Percentiles rank a stretch among this genome's conserved stretches.
phyloP scores from a whole-genome alignment of 768 basidiomycete species.

The Sistotremastrum suecicum region DNA sequence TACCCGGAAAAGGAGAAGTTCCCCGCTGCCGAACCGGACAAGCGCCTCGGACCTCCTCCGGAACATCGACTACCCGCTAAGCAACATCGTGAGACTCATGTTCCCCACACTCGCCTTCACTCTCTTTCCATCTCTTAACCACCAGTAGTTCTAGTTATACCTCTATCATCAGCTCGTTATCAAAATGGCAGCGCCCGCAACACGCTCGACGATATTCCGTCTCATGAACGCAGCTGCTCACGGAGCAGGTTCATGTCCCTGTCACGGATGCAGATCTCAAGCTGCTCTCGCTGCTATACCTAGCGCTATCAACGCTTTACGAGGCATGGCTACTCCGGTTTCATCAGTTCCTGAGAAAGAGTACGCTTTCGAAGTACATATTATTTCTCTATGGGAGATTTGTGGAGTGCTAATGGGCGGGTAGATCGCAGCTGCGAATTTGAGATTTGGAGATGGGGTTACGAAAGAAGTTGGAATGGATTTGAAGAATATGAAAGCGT shows the following conservation, averaged over 20 bases:
- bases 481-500: constrained; percentile 83
- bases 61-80: too few species aligned
- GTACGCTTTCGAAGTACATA: constrained; percentile 75
- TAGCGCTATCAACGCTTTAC: constrained; percentile 43
- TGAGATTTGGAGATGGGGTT: constrained; percentile 83
- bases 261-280: constrained; percentile 49
- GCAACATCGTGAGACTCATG: too few species aligned
- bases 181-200: constrained; percentile 26
- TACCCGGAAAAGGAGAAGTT: too few species aligned
- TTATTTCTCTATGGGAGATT: neutral
- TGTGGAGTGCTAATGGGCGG: neutral
- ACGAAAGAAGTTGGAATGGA: constrained; percentile 89
- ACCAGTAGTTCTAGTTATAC: neutral
- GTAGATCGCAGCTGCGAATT: constrained; percentile 74
- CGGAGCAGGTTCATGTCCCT: constrained; percentile 47
- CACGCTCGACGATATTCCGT: constrained; percentile 50
- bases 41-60: too few species aligned
- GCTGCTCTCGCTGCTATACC: constrained; percentile 26
- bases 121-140: too few species aligned
- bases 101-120: too few species aligned
- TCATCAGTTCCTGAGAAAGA: constrained; percentile 55
- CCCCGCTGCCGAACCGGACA: too few species aligned
- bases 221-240: constrained; percentile 68
- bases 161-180: neutral
- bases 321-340: constrained; percentile 69